Evolutionary conservation across 2,329 filamentous ascomycete species (phyloP).

Genomic region (Podosphaera leucotricha): DNA sequence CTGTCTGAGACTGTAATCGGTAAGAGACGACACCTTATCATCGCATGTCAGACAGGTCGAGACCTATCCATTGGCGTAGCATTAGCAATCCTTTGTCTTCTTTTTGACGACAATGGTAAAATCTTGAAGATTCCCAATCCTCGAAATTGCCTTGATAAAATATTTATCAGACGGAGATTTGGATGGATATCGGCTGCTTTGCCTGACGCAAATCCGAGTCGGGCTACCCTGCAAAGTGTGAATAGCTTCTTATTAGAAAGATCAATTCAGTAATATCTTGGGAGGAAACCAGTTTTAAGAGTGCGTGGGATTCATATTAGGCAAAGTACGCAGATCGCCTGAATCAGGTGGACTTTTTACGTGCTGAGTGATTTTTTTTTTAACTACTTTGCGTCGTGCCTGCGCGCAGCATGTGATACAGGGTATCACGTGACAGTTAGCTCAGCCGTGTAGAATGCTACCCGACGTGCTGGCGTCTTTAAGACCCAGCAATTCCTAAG

Average conservation of each 20-base stretch:
- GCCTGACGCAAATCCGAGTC: constrained; percentile 60
- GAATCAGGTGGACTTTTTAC: too few relatives aligned
- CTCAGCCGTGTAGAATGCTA: too few relatives aligned
- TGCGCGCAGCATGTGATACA: too few relatives aligned
- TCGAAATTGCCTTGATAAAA: constrained; percentile 35
- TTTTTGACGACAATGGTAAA: constrained; percentile 40
- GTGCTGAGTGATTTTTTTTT: too few relatives aligned
- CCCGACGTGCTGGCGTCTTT: too few relatives aligned
- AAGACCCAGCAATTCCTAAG: too few relatives aligned
- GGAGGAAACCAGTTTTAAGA: too few relatives aligned
- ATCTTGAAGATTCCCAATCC: constrained; percentile 4
- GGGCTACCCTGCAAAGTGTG: constrained; percentile 70
- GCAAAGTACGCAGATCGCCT: too few relatives aligned
- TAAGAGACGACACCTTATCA: constrained; percentile 19
- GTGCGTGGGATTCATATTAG: too few relatives aligned
- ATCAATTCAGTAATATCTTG: neutral
- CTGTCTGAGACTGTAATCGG: neutral
- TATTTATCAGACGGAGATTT: constrained; percentile 50
- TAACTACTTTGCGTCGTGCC: too few relatives aligned
- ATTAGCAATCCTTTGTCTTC: constrained; percentile 52
- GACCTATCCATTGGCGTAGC: constrained; percentile 62
- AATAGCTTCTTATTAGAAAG: constrained; percentile 62
- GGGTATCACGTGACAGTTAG: too few relatives aligned
- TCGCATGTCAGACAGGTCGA: constrained; percentile 55
- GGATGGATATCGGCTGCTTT: constrained; percentile 63